Conservation (phyloP, 2,329 filamentous ascomycete genomes). For the Exophiala dermatitidis region DNA sequence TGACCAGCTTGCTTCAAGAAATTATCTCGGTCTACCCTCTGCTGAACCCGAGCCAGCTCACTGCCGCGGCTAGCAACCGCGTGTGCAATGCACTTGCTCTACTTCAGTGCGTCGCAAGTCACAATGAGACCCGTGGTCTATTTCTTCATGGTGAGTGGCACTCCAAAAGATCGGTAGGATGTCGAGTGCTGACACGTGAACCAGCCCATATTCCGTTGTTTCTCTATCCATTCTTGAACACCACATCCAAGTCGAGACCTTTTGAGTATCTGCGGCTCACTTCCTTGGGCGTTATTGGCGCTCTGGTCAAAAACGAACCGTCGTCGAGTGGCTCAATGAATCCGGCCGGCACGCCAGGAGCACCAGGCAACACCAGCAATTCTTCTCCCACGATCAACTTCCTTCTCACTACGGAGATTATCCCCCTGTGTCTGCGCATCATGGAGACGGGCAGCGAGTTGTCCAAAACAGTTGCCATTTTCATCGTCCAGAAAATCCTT, state of each 20-base stretch:
- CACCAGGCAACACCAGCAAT: slow-evolving; percentile 19
- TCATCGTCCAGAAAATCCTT: slow-evolving; percentile 98
- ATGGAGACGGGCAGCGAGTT: slow-evolving; percentile 99
- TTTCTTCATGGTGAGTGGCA: slow-evolving; percentile 74
- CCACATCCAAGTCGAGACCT: slow-evolving; percentile 92
- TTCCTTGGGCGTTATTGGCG: slow-evolving; percentile 91
- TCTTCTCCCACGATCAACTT: slow-evolving; percentile 99
- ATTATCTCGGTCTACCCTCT: slow-evolving; percentile 98
- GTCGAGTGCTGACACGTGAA: slow-evolving; percentile 4
- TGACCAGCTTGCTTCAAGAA: slow-evolving; percentile 94
- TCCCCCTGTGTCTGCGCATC: slow-evolving; percentile 91
- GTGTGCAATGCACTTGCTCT: slow-evolving; percentile 96
- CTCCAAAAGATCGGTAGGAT: not conserved
- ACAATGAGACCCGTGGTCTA: slow-evolving; percentile 88
- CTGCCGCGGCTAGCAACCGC: slow-evolving; percentile 91
- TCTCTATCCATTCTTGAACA: slow-evolving; percentile 96
- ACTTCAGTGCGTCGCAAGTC: slow-evolving; percentile 92
- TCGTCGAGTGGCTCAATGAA: slow-evolving; percentile 23
- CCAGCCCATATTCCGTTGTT: slow-evolving; percentile 94
- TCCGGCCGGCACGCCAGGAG: slow-evolving; percentile 20
- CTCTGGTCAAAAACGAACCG: slow-evolving; percentile 88
- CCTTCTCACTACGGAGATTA: slow-evolving; percentile 95
- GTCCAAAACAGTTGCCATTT: slow-evolving; percentile 98
- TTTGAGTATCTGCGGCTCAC: slow-evolving; percentile 97
- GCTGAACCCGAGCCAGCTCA: slow-evolving; percentile 92